These are phyloP conservation scores for Blastobotrys elegans DNA, from an alignment of 1,139 yeast genomes.

Conservation along the genomic window DNA sequence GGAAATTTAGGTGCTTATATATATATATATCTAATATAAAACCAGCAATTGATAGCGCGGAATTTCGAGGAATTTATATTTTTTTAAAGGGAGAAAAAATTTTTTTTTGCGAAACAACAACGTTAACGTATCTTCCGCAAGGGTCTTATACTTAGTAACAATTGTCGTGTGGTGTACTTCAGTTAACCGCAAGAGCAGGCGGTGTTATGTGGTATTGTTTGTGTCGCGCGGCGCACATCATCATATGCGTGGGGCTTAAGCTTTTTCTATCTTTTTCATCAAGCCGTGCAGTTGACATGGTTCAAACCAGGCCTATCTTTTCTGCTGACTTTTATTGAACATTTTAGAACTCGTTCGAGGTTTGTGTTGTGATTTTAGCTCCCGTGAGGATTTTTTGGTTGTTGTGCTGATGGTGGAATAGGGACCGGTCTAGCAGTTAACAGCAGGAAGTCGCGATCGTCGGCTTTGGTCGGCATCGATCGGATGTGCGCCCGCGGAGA, in stretches of 20 bases:
- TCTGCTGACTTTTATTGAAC: background rate
- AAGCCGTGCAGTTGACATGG: background rate
- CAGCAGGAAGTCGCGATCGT: slow-evolving; percentile 2
- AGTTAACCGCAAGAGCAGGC: slow-evolving; percentile 17
- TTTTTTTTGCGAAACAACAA: background rate
- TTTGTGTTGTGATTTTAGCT: slow-evolving; percentile 2
- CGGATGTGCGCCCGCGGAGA: too few relatives aligned
- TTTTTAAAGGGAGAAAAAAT: background rate
- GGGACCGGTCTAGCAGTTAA: background rate
- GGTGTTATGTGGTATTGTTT: background rate
- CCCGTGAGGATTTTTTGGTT: background rate
- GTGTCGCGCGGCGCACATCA: background rate
- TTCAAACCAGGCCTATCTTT: slow-evolving; percentile 6
- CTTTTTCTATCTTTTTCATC: background rate
- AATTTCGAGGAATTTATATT: background rate
- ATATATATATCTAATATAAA: too few relatives aligned
- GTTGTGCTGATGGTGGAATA: background rate
- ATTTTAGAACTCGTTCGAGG: background rate
- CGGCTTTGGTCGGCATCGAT: background rate
- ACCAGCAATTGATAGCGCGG: too few relatives aligned
- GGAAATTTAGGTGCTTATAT: background rate
- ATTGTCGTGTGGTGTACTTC: background rate
- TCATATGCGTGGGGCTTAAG: slow-evolving; percentile 1
- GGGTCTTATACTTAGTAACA: too few relatives aligned
- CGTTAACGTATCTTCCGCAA: too few relatives aligned